Percentiles rank a stretch among this genome's conserved stretches.
Evolutionary conservation across 495 filamentous ascomycete species (phyloP).

Genomic region (Amphirosellinia nigrospora): DNA sequence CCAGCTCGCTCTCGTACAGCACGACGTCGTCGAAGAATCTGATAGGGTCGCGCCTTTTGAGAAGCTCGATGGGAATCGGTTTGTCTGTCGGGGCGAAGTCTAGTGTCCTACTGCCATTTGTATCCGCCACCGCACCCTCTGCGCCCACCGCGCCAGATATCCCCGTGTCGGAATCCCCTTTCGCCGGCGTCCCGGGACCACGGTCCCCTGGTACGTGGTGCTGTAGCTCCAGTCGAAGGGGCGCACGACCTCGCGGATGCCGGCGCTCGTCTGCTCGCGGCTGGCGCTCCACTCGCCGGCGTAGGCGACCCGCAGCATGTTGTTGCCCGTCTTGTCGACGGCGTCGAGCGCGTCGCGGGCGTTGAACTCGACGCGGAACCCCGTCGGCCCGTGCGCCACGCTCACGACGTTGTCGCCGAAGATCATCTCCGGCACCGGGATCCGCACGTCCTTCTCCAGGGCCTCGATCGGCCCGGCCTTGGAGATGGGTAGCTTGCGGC

Average conservation of each 20-base stretch:
- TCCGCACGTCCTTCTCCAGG: constrained; percentile 77
- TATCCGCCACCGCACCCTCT: neutral
- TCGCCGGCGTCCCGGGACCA: constrained; percentile 31
- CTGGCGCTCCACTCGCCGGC: constrained; percentile 87
- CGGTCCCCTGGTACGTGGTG: constrained; percentile 80
- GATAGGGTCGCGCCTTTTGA: constrained; percentile 85
- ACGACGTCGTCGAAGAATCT: constrained; percentile 93
- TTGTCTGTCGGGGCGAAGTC: constrained; percentile 58
- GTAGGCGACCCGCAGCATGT: constrained; percentile 92
- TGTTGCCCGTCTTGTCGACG: constrained; percentile 89
- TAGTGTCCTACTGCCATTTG: constrained; percentile 29
- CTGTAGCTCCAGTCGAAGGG: constrained; percentile 98
- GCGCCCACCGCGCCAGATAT: neutral
- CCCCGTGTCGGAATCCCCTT: neutral
- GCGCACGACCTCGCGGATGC: constrained; percentile 90
- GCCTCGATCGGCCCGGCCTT: constrained; percentile 89
- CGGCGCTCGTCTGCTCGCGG: constrained; percentile 82
- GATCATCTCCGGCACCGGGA: constrained; percentile 96
- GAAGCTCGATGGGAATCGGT: constrained; percentile 80
- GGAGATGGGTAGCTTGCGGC: constrained; percentile 88
- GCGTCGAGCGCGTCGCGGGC: constrained; percentile 84
- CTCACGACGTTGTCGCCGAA: constrained; percentile 90
- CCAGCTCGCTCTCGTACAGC: constrained; percentile 95
- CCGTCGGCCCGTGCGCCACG: constrained; percentile 69
- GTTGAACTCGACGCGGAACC: constrained; percentile 81